Conservation (phyloP, 192 early-diverging fungal genomes). For the Rhizoclosmatium sp. region DNA sequence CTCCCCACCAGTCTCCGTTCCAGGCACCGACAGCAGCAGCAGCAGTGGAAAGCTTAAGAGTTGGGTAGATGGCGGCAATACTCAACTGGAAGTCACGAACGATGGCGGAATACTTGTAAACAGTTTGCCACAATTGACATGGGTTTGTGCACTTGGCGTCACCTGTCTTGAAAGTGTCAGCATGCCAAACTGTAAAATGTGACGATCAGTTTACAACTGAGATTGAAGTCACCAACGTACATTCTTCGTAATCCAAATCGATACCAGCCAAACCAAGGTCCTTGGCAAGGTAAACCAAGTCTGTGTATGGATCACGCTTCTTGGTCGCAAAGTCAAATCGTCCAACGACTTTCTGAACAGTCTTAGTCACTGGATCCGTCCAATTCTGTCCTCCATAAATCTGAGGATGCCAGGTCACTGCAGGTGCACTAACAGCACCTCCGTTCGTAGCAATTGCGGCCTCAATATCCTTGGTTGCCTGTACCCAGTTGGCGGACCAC, state of each 20-base stretch:
- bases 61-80: not conserved
- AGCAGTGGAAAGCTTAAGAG: conserved; percentile 25
- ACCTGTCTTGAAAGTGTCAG: conserved; percentile 29
- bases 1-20: conserved; percentile 20
- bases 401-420: conserved; percentile 11
- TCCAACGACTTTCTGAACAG: not conserved
- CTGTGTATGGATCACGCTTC: conserved; percentile 20
- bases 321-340: not conserved
- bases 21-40: conserved; percentile 29
- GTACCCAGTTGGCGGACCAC: conserved; percentile 1
- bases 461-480: conserved; percentile 6
- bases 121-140: conserved; percentile 6
- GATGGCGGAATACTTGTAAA: conserved; percentile 28
- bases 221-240: not conserved
- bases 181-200: not conserved
- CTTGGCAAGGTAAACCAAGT: conserved; percentile 26
- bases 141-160: conserved; percentile 4
- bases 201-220: not conserved
- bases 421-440: not conserved
- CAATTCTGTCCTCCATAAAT: conserved; percentile 5
- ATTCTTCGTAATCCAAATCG: conserved; percentile 23
- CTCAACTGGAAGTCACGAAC: not conserved
- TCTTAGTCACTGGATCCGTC: not conserved
- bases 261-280: conserved; percentile 18
- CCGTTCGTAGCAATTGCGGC: not conserved